phyloP scores from a whole-genome alignment of 2,329 filamentous ascomycete genomes.

The Claviceps arundinis region DNA sequence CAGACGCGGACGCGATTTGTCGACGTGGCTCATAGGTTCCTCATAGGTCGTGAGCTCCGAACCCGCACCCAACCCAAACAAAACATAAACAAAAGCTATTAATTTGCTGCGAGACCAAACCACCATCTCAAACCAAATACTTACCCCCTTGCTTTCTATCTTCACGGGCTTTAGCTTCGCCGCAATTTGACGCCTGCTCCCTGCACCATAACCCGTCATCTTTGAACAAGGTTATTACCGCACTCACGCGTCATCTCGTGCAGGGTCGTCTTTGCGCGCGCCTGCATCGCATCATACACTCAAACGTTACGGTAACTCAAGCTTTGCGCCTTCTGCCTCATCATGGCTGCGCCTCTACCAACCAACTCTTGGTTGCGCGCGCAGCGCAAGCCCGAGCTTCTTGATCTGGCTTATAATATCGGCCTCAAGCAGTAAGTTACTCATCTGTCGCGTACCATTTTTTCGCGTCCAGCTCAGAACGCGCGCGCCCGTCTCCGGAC shows the following conservation, averaged over 20 bases:
- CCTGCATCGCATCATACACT: background rate
- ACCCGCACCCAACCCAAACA: conserved; percentile 2
- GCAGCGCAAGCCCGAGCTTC: conserved; percentile 71
- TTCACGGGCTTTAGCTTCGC: background rate
- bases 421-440: conserved; percentile 58
- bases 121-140: background rate
- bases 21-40: background rate
- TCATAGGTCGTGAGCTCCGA: background rate
- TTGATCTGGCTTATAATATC: conserved; percentile 57
- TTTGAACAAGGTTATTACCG: too few species aligned
- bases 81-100: conserved; percentile 7
- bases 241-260: background rate
- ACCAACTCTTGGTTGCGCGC: conserved; percentile 61
- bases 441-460: conserved; percentile 5
- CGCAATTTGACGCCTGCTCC: background rate
- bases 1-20: background rate
- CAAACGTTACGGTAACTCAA: background rate
- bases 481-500: too few species aligned
- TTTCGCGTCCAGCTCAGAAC: too few species aligned
- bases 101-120: background rate
- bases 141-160: background rate
- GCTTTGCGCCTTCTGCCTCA: conserved; percentile 1
- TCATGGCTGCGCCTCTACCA: conserved; percentile 14
- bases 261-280: background rate
- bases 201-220: too few species aligned